Conservation (phyloP, 306 rosid genomes). For the Alnus glutinosa region DNA sequence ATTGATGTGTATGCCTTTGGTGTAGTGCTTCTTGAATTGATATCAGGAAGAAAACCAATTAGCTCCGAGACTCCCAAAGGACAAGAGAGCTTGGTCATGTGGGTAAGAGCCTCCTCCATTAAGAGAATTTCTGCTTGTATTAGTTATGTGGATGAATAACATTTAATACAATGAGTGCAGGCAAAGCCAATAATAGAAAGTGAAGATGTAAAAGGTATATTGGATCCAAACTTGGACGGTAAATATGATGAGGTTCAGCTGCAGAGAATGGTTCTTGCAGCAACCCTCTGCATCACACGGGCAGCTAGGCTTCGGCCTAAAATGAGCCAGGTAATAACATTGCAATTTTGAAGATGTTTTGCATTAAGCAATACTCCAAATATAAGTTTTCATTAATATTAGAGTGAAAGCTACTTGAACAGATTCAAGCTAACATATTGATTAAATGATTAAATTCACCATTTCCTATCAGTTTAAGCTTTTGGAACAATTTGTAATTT, state of each 20-base stretch:
- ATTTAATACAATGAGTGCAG: slow-evolving; percentile 33
- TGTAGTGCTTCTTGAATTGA: slow-evolving; percentile 82
- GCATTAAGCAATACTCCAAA: not conserved
- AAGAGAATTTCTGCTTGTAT: slow-evolving; percentile 20
- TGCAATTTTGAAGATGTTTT: slow-evolving; percentile 4
- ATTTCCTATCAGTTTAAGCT: too few species aligned
- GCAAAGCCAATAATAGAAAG: slow-evolving; percentile 75
- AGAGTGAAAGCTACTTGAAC: not conserved
- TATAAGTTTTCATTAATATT: slow-evolving; percentile 1
- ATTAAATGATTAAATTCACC: too few species aligned
- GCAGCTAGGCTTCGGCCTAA: slow-evolving; percentile 85
- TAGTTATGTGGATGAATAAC: slow-evolving; percentile 4
- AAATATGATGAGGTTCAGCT: slow-evolving; percentile 56
- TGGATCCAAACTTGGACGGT: slow-evolving; percentile 73
- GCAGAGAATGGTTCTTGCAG: slow-evolving; percentile 75
- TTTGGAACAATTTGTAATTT: too few species aligned
- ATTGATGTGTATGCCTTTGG: slow-evolving; percentile 94
- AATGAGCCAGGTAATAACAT: slow-evolving; percentile 57
- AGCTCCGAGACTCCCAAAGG: slow-evolving; percentile 50
- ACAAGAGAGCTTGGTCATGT: slow-evolving; percentile 78
- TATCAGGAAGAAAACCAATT: slow-evolving; percentile 85
- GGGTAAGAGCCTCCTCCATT: slow-evolving; percentile 63
- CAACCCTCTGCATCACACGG: slow-evolving; percentile 63
- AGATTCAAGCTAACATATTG: too few species aligned
- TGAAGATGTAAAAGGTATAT: slow-evolving; percentile 50